A percentile compares a stretch with the other conserved stretches of the same genome.
Conservation (phyloP, 768 basidiomycete species). For the Trametopsis cervina region DNA sequence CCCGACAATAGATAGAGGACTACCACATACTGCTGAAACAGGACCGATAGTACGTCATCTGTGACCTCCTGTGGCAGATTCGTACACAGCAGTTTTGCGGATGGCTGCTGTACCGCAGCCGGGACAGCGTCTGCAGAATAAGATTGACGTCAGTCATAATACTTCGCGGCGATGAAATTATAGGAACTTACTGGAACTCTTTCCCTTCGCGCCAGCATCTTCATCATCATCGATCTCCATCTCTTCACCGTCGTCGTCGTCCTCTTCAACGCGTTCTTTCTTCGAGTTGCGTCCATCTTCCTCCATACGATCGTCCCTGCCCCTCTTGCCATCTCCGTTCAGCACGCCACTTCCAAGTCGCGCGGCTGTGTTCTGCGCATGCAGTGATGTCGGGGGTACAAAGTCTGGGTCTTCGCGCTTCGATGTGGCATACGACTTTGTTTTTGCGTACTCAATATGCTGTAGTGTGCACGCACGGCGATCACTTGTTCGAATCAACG, state of each 20-base stretch:
- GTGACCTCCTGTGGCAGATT: constrained; percentile 91
- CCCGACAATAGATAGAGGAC: too few species aligned
- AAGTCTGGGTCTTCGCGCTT: constrained; percentile 76
- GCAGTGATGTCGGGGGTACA: constrained; percentile 60
- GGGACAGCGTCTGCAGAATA: constrained; percentile 30
- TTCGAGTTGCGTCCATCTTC: constrained; percentile 55
- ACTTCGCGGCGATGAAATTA: too few species aligned
- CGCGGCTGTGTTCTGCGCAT: constrained; percentile 36
- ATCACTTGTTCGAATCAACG: constrained; percentile 23
- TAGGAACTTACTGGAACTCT: constrained; percentile 6
- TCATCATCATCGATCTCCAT: constrained; percentile 96
- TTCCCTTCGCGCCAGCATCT: constrained; percentile 32
- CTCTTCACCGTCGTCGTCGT: constrained; percentile 70
- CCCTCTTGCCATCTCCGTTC: constrained; percentile 43
- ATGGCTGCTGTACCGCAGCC: constrained; percentile 44
- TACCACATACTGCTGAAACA: constrained; percentile 83
- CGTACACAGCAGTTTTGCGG: constrained; percentile 64
- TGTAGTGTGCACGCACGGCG: constrained; percentile 27
- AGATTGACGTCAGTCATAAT: too few species aligned
- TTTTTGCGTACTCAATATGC: constrained; percentile 89
- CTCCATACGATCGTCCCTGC: constrained; percentile 52
- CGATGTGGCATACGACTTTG: constrained; percentile 81
- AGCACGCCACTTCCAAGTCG: constrained; percentile 23
- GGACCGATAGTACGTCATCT: constrained; percentile 74
- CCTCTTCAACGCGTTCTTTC: constrained; percentile 57